Base-by-base conservation (phyloP, 345 rosid species). In the Ceriops tagal region DNA sequence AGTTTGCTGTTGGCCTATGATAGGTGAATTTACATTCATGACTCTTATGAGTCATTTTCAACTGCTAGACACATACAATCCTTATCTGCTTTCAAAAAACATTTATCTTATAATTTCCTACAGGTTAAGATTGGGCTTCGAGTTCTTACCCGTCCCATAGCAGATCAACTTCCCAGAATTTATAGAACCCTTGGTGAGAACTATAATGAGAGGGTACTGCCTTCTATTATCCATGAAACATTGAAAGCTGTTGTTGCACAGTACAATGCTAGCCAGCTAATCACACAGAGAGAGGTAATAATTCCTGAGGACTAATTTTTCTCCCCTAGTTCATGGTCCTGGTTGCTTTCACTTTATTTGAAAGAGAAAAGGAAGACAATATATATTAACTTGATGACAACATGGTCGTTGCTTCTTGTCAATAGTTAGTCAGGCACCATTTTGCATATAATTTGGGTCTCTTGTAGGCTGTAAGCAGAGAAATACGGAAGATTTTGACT, bases 71-170 rank as follows among this genome's bases (percentile, higher is more conserved):
- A 47, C 62, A 18, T 43, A 19, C 21, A 3, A 28, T 26, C 49
- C 47, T 55, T 20, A 69, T 9, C 31, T 10, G 4, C 51, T 24
- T 32, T 59, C 66, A 43, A 46, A 2, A 55, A 22, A 55, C 5
- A 8, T 55, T 55, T 8, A 55, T 55, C 59, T 26, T 27, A 10
- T 24, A 21, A 24, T 72, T 43, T 55, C 72, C 21, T 13, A 60
- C 79, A 92, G 97, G 99, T 95, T 63, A 92, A 79, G 80, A 95
- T 95, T 79, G 96, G 96, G 53, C 96, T 95, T 59, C 87, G 96
- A 67, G 99, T 95, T 73, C 93, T 95, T 69, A 89, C 96, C 22
- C 97, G 97, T 46, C 99, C 97, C 6, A 64, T 81, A 68, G 84
- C 89, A 20, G 89, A 82, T 64, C 80, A 83, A 71, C 71, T 95